phyloP scores from a whole-genome alignment of 1,139 yeast genomes.

The Debaryomyces fabryi region DNA sequence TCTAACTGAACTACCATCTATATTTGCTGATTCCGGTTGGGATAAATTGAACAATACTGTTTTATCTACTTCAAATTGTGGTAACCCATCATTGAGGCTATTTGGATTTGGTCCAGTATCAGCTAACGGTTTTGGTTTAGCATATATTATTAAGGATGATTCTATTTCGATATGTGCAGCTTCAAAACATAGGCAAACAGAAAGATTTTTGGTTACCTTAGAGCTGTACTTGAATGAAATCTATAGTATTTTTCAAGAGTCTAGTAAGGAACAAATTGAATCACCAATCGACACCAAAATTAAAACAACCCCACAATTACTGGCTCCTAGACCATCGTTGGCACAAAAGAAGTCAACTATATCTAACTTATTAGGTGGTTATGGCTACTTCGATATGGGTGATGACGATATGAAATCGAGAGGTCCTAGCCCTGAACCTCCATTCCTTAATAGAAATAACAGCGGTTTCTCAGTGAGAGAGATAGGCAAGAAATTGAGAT shows the following conservation, averaged over 20 bases:
- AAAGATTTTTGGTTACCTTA: conserved; percentile 75
- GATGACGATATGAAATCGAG: conserved; percentile 70
- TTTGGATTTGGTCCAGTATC: conserved; percentile 95
- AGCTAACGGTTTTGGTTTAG: conserved; percentile 89
- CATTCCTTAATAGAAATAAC: conserved; percentile 46
- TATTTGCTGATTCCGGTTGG: conserved; percentile 77
- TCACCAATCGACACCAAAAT: conserved; percentile 23
- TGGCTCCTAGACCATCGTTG: conserved; percentile 6
- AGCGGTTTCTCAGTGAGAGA: conserved; percentile 58
- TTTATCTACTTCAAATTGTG: conserved; percentile 54
- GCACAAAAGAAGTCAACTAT: conserved; percentile 21
- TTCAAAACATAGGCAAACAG: conserved; percentile 89
- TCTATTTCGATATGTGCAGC: conserved; percentile 85
- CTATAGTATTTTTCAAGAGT: conserved; percentile 55
- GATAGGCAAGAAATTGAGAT: conserved; percentile 71
- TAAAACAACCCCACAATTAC: conserved; percentile 11
- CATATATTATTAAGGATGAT: conserved; percentile 85
- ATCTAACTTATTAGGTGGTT: conserved; percentile 71
- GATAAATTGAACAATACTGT: conserved; percentile 58
- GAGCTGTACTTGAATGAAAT: conserved; percentile 70
- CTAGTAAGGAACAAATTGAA: conserved; percentile 19
- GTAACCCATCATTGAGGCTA: conserved; percentile 82
- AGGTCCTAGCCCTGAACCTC: conserved; percentile 71
- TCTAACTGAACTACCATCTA: conserved; percentile 36
- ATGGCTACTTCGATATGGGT: conserved; percentile 76